These are phyloP conservation scores for Aspergillus japonicus DNA, from an alignment of 2,329 filamentous ascomycete genomes.

Conservation along the genomic window DNA sequence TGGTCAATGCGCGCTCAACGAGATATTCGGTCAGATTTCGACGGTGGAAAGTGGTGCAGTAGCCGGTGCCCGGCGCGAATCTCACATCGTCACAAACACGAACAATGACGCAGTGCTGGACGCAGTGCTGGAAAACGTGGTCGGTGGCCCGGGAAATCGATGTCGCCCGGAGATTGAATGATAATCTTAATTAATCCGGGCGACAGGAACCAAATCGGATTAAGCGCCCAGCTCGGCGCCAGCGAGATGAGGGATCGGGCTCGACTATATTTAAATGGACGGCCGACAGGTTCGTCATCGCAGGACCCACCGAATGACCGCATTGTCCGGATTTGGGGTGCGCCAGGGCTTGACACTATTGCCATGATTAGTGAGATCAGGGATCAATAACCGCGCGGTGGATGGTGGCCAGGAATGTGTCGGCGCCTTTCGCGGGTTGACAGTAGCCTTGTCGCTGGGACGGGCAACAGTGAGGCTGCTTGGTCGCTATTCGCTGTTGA, in stretches of 20 bases:
- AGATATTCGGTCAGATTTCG: too few species aligned
- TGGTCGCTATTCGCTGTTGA: background rate
- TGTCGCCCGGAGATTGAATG: background rate
- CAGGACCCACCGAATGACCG: conserved; percentile 1
- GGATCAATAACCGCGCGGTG: background rate
- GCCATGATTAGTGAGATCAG: background rate
- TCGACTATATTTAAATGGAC: background rate
- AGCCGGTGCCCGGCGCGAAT: too few species aligned
- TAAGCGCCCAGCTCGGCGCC: background rate
- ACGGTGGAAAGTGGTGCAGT: too few species aligned
- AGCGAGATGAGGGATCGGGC: background rate
- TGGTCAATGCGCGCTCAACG: too few species aligned
- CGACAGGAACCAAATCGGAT: background rate
- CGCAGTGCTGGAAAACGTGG: background rate
- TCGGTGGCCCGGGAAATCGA: background rate
- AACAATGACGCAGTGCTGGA: background rate
- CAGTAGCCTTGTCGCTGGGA: too few species aligned
- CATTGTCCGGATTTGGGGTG: background rate
- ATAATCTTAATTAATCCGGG: background rate
- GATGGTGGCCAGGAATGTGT: background rate
- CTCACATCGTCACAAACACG: too few species aligned
- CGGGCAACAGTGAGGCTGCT: background rate
- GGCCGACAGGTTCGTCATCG: conserved; percentile 4
- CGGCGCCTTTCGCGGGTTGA: background rate
- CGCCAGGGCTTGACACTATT: background rate